phyloP scores from a whole-genome alignment of 495 filamentous ascomycete species.

The Podospora pseudopauciseta region DNA sequence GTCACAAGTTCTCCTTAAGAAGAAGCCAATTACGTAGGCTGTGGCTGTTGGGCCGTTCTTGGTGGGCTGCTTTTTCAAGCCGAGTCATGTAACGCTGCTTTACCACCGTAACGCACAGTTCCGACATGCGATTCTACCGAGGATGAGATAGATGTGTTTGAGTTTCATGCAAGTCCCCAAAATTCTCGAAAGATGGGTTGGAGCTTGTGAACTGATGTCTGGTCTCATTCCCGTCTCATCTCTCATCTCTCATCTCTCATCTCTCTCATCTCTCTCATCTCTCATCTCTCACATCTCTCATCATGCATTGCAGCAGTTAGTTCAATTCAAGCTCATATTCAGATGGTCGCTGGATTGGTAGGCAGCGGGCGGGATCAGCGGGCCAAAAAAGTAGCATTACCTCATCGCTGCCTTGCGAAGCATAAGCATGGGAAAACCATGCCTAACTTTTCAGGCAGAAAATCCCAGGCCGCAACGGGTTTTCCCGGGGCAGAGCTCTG shows the following conservation, averaged over 20 bases:
- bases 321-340: background rate
- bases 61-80: conserved; percentile 11
- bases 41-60: conserved; percentile 2
- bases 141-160: background rate
- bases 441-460: conserved; percentile 12
- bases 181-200: conserved; percentile 6
- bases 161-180: background rate
- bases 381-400: background rate
- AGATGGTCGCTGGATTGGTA: background rate
- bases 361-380: background rate
- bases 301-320: background rate
- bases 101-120: background rate
- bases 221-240: background rate
- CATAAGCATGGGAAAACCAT: no score
- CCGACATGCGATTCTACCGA: background rate
- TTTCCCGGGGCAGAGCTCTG: conserved; percentile 19
- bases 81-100: conserved; percentile 10
- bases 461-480: conserved; percentile 14
- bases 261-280: background rate
- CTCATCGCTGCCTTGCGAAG: background rate
- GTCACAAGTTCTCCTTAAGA: background rate
- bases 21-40: background rate
- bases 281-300: background rate
- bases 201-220: background rate
- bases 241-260: background rate